Conservation (phyloP, 2,329 filamentous ascomycete genomes). For the Cordyceps cicadae region DNA sequence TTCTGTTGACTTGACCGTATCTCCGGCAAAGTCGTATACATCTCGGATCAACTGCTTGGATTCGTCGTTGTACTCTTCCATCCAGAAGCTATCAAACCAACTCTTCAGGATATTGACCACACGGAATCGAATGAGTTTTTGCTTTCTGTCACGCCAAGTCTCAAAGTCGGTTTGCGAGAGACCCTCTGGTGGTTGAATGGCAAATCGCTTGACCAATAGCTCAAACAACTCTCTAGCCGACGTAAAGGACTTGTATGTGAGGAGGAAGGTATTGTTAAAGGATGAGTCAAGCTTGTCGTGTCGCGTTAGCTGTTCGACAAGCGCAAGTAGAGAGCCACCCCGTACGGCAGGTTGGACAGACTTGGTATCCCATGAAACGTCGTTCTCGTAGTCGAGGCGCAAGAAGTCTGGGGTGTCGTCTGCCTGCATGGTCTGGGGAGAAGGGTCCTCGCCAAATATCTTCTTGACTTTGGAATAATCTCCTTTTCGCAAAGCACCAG, state of each 20-base stretch:
- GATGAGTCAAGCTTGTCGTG: slow-evolving; percentile 92
- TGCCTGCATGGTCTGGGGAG: slow-evolving; percentile 38
- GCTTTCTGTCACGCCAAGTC: slow-evolving; percentile 85
- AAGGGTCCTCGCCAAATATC: slow-evolving; percentile 57
- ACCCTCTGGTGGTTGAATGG: slow-evolving; percentile 81
- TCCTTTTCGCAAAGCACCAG: slow-evolving; percentile 48
- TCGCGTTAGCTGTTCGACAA: slow-evolving; percentile 90
- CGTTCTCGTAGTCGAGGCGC: slow-evolving; percentile 76
- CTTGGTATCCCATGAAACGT: slow-evolving; percentile 86
- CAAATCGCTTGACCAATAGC: slow-evolving; percentile 83
- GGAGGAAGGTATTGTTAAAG: slow-evolving; percentile 95
- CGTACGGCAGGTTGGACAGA: slow-evolving; percentile 67
- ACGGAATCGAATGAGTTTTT: slow-evolving; percentile 89
- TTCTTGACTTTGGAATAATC: slow-evolving; percentile 58
- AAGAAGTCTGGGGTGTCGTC: slow-evolving; percentile 82
- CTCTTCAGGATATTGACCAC: slow-evolving; percentile 97
- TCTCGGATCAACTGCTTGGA: slow-evolving; percentile 78
- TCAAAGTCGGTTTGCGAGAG: slow-evolving; percentile 70
- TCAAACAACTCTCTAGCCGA: slow-evolving; percentile 86
- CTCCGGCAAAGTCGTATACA: slow-evolving; percentile 83
- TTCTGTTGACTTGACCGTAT: slow-evolving; percentile 86
- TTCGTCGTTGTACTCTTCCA: slow-evolving; percentile 83
- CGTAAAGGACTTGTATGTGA: slow-evolving; percentile 95
- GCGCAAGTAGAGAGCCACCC: slow-evolving; percentile 77
- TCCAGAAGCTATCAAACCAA: slow-evolving; percentile 99